Base-by-base conservation (phyloP, 345 rosid species). In the Camelina sativa region DNA sequence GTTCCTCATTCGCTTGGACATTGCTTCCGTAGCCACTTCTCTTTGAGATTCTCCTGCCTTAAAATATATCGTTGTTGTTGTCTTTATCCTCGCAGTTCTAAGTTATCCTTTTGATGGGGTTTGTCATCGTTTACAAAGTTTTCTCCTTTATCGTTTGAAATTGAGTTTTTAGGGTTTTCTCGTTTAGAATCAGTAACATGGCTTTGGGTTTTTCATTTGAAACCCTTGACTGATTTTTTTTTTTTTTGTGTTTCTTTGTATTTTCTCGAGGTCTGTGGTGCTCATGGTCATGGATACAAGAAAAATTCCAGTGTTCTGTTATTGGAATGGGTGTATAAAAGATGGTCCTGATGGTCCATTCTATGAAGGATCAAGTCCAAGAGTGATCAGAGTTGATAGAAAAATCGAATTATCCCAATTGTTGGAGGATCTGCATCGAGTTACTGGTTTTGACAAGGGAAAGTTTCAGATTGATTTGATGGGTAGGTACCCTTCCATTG, bases 311-410 rank as follows among this genome's bases (percentile, higher is more conserved):
- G 34, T 58, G 22, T 46, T 58, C 47, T 69, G 74, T 46, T 69
- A 57, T 12, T 57, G 74, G 74, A 70, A 58, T 48, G 65, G 65
- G 0, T 19, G 65, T 2, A 8, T 69, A 0, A 69, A 69, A 69
- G 47, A 57, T 58, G 65, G 73, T 8, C 28, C 8, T 43, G 73
- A 69, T 30, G 73, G 73, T 69, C 73, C 65, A 17, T 69, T 69
- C 22, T 69, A 69, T 2, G 1, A 69, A 69, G 74, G 57, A 4
- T 58, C 73, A 11, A 44, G 7, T 6, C 40, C 40, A 35, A 8
- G 40, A 35, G 40, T 7, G 40, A 35, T 35, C 19, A 69, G 44
- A 57, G 65, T 58, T 58, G 65, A 69, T 12, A 44, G 35, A n/a
- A 57, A 19, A 15, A 44, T 22, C 1, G 7, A 19, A 30, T 6